Evolutionary conservation across 306 rosid species (phyloP).

Genomic region (Gynostemma pentaphyllum): DNA sequence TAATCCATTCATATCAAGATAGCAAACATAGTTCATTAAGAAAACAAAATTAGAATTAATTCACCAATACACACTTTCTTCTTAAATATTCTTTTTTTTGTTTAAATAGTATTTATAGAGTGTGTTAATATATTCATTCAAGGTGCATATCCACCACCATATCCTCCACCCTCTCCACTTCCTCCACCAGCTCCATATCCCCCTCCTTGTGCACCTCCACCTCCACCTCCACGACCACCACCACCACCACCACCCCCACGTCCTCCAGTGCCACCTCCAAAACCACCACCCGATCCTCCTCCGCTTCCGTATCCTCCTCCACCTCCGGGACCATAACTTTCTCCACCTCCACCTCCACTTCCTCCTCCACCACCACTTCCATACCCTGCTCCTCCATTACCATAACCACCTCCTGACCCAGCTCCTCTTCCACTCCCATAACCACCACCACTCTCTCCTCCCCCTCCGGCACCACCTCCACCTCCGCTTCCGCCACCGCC

Average conservation of each 20-base stretch:
- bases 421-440: slow-evolving; percentile 17
- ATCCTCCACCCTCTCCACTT: slow-evolving; percentile 37
- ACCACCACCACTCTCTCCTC: slow-evolving; percentile 12
- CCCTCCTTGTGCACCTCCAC: slow-evolving; percentile 33
- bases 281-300: slow-evolving; percentile 22
- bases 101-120: no score
- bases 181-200: slow-evolving; percentile 35
- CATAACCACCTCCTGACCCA: slow-evolving; percentile 12
- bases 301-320: slow-evolving; percentile 36
- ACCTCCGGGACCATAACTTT: slow-evolving; percentile 18
- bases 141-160: slow-evolving; percentile 48
- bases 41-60: background rate
- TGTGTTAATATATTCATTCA: no score
- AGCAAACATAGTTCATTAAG: background rate
- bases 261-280: slow-evolving; percentile 12
- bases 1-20: background rate
- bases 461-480: slow-evolving; percentile 9
- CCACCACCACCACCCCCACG: slow-evolving; percentile 12
- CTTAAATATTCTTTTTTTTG: no score
- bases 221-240: slow-evolving; percentile 17
- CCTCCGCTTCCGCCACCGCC: no score
- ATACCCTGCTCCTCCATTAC: background rate
- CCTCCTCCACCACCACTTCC: background rate
- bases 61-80: background rate
- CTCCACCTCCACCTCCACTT: slow-evolving; percentile 23